Evolutionary conservation across 345 rosid species (phyloP).

Genomic region (Citrus medica): DNA sequence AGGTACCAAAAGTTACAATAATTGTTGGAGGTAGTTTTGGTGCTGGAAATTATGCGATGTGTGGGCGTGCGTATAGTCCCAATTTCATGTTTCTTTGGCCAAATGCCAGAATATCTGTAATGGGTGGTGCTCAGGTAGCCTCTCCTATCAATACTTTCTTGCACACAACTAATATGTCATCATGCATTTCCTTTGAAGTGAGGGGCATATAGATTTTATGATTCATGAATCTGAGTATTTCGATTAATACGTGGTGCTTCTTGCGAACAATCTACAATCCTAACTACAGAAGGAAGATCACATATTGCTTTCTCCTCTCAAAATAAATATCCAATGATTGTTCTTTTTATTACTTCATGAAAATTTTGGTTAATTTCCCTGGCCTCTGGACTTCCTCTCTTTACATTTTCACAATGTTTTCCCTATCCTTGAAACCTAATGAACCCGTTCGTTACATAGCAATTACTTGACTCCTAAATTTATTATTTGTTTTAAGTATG

Average conservation of each 20-base stretch:
- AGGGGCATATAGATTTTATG: background rate
- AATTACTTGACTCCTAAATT: background rate
- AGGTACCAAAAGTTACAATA: slow-evolving; percentile 90
- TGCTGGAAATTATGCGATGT: slow-evolving; percentile 98
- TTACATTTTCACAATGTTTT: background rate
- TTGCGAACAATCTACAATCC: background rate
- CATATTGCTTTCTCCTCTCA: background rate
- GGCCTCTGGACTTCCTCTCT: background rate
- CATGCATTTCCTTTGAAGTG: background rate
- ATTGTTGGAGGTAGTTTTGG: slow-evolving; percentile 95
- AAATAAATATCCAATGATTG: background rate
- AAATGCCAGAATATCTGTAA: slow-evolving; percentile 87
- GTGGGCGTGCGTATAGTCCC: slow-evolving; percentile 95
- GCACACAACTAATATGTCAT: background rate
- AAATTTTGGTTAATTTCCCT: background rate
- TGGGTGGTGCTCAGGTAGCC: slow-evolving; percentile 95
- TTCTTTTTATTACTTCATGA: background rate
- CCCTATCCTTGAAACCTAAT: background rate
- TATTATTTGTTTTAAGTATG: background rate
- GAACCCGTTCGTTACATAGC: background rate
- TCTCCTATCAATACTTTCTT: background rate
- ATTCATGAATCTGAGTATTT: background rate
- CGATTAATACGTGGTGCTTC: background rate
- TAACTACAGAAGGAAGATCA: background rate
- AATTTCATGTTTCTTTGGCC: slow-evolving; percentile 95